Evolutionary conservation across 1,139 yeast species (phyloP).

Genomic region (Taiozyma sp.): DNA sequence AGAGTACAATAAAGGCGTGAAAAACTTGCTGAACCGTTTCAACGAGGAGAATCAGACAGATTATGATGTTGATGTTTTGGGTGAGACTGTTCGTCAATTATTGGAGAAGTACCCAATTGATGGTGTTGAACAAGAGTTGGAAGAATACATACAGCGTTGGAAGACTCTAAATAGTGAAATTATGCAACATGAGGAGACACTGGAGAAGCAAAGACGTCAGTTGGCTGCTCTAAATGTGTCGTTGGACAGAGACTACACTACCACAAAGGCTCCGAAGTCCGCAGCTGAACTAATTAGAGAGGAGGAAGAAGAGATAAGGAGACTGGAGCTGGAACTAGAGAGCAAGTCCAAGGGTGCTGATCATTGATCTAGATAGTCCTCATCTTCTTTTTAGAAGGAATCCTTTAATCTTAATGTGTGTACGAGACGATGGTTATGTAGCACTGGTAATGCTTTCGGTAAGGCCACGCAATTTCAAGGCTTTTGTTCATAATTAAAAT

Average conservation of each 20-base stretch:
- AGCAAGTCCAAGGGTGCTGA: background rate
- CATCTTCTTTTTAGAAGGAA: too few relatives aligned
- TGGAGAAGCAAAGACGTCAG: constrained; percentile 25
- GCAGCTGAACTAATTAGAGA: constrained; percentile 22
- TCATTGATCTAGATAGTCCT: too few relatives aligned
- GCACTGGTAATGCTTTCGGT: background rate
- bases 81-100: constrained; percentile 27
- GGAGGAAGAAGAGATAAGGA: constrained; percentile 27
- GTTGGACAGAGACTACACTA: constrained; percentile 17
- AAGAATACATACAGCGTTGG: constrained; percentile 20
- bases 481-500: background rate
- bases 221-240: constrained; percentile 20
- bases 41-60: constrained; percentile 20
- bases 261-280: constrained; percentile 1
- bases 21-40: constrained; percentile 18
- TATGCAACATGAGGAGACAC: constrained; percentile 28
- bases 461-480: background rate
- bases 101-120: constrained; percentile 27
- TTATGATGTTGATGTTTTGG: constrained; percentile 28
- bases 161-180: constrained; percentile 23
- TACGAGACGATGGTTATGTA: background rate
- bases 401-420: background rate
- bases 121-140: constrained; percentile 26
- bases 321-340: constrained; percentile 18
- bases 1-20: constrained; percentile 19